Base-by-base conservation (phyloP, 768 basidiomycete species). In the Lactifluus hygrophoroides region DNA sequence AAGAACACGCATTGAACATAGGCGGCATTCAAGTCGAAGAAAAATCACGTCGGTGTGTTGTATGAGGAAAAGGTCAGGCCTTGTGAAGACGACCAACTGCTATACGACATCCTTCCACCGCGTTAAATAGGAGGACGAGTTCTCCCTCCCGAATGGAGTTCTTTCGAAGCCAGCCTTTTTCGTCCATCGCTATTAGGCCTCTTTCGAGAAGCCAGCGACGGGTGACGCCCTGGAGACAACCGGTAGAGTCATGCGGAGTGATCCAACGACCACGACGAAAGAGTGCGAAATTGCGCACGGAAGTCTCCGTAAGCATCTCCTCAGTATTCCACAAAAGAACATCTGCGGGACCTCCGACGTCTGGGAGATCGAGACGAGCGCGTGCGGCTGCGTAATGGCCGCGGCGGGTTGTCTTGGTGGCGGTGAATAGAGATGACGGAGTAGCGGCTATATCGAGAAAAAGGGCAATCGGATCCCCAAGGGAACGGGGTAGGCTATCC, bases 251-350 rank as follows among this genome's bases (percentile, higher is more conserved):
- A 3, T 77, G 63, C 21, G 89, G 89, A 1, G 89, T 90, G 55
- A 86, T 62, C 90, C 90, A 92, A 10, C 56, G 65, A 2, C 69
- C 68, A 3, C 66, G 66, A 13, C 85, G 81, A 62, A 76, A 79
- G 59, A 90, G 79, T 1, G 88, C 86, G 52, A 90, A 70, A 63
- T 90, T 92, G 68, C 77, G 83, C 46, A 87, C 81, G 30, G 84
- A 81, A 1, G 85, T 75, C 67, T 92, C 89, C 45, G 77, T 86
- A 54, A 88, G 67, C 17, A 73, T 66, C 2, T 71, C 71, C 2
- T 73, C 66, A 0, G 74, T 38, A 64, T 84, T 85, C 73, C 80
- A 83, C 53, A 92, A 68, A 27, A 92, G 68, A 2, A 90, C 83
- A 64, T 92, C 90, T 16, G 69, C 67, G 21, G 50, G 27, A 32